A percentile compares a stretch with the other conserved stretches of the same genome.
Conservation (phyloP, 1,284 basidiomycete genomes). For the Malassezia furfur region DNA sequence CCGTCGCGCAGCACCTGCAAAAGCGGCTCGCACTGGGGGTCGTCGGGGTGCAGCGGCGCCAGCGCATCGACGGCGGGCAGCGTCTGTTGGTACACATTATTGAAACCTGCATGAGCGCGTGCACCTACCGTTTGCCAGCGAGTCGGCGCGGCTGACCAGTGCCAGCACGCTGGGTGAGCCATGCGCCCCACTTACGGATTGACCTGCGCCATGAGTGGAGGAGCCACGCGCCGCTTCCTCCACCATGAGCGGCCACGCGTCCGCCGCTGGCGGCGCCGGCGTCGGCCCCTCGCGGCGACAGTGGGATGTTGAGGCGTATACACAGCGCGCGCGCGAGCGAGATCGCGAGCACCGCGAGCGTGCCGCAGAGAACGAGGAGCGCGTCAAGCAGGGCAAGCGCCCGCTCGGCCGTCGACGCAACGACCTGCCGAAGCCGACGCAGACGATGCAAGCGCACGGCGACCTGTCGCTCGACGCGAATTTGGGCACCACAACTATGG, state of each 20-base stretch:
- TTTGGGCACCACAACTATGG: constrained; percentile 37
- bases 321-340: constrained; percentile 30
- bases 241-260: neutral
- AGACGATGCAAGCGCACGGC: constrained; percentile 28
- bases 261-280: constrained; percentile 12
- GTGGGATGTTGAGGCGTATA: constrained; percentile 39
- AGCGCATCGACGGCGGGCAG: constrained; percentile 10
- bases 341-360: constrained; percentile 36
- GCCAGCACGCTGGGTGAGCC: constrained; percentile 11
- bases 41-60: neutral
- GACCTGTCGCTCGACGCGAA: constrained; percentile 38
- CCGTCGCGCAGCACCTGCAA: constrained; percentile 13
- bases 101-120: constrained; percentile 9
- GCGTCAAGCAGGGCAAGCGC: constrained; percentile 26
- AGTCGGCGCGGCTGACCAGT: constrained; percentile 14
- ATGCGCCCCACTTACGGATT: constrained; percentile 14
- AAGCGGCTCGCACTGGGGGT: constrained; percentile 3
- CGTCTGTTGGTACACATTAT: constrained; percentile 3
- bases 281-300: constrained; percentile 36
- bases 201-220: constrained; percentile 7
- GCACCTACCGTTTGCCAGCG: constrained; percentile 12
- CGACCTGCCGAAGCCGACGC: constrained; percentile 33
- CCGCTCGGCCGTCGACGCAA: constrained; percentile 26
- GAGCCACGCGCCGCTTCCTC: neutral
- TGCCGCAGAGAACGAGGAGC: constrained; percentile 31